Base-by-base conservation (phyloP, 169 alveolate species). In the Plasmodium malariae region DNA sequence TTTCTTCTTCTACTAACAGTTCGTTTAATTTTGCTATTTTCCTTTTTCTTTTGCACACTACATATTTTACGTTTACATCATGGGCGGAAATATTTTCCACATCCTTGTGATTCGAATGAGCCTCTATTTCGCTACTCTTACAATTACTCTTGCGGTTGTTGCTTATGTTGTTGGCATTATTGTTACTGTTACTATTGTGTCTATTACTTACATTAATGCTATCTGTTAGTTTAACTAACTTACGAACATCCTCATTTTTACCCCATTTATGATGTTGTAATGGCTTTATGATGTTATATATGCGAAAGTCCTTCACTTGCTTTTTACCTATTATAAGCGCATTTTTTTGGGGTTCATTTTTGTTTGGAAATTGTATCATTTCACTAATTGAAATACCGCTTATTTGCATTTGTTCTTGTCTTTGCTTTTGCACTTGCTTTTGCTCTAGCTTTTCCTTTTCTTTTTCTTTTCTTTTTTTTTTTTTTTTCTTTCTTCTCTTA, bases 11-110 rank as follows among this genome's bases (percentile, higher is more conserved):
- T 21, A 74, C 34, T 32, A 74, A 19, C 17, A 63, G n/a, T 11
- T 74, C 72, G 19, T 74, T 74, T 34, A 54, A 74, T 17, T 21
- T 74, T 54, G 32, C 40, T 17, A 74, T 57, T 74, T 21, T 34
- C 49, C 26, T 74, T 65, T 55, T 74, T 55, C 19, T 74, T 34
- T 63, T 28, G 60, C 72, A 34, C n/a, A 17, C 34, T 28, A 74
- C 24, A 36, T 26, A 32, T 30, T 36, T 28, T 26, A 74, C 19
- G 17, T 57, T 57, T 74, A n/a, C 17, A 54, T 74, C 48, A 30
- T 45, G 11, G 9, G 24, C 17, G 1, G 34, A 57, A 55, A 21
- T n/a, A 0, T 32, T 74, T 21, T 28, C 34, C 26, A 43, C n/a
- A 1, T 40, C 26, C 48, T 14, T 57, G 43, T 34, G 34, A n/a